A percentile compares a stretch with the other conserved stretches of the same genome.
These are phyloP conservation scores for Pythium myriotylum DNA, from an alignment of 352 stramenopile genomes.

Conservation along the genomic window DNA sequence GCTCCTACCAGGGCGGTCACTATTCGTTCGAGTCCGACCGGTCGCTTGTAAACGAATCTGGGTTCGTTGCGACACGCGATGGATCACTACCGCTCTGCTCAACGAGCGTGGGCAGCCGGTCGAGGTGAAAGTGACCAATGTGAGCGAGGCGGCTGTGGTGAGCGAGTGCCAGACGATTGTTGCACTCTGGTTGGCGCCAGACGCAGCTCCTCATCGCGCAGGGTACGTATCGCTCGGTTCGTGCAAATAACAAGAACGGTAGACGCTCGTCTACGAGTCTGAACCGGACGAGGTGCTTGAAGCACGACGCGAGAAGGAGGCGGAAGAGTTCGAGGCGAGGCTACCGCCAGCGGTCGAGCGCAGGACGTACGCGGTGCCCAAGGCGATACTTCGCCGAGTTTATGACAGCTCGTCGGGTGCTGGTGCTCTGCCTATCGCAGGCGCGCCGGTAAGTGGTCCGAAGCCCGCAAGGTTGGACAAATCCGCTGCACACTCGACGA, in stretches of 20 bases:
- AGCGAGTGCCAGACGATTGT: background rate
- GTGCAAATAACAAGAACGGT: slow-evolving; percentile 12
- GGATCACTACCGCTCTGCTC: slow-evolving; percentile 10
- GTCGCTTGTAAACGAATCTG: background rate
- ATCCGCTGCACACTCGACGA: too few relatives aligned
- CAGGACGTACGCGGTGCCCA: slow-evolving; percentile 1
- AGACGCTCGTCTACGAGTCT: slow-evolving; percentile 14
- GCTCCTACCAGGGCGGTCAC: background rate
- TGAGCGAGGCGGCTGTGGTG: background rate
- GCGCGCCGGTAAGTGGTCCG: background rate
- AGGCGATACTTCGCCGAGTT: background rate
- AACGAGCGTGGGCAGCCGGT: background rate
- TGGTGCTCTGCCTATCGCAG: background rate
- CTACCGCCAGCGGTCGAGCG: slow-evolving; percentile 2
- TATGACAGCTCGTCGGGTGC: background rate
- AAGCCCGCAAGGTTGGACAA: too few relatives aligned
- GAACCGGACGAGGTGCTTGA: slow-evolving; percentile 10
- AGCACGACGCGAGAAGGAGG: background rate
- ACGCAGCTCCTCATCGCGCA: background rate
- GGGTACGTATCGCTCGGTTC: slow-evolving; percentile 18
- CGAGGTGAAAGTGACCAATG: slow-evolving; percentile 14
- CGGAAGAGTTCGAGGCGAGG: background rate
- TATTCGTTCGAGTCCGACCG: background rate
- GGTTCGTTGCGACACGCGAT: slow-evolving; percentile 1
- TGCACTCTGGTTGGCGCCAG: background rate